Evolutionary conservation across 2,329 filamentous ascomycete species (phyloP), one percentile per base, ranked within the genome.

Genomic region (Exophiala sp.): DNA sequence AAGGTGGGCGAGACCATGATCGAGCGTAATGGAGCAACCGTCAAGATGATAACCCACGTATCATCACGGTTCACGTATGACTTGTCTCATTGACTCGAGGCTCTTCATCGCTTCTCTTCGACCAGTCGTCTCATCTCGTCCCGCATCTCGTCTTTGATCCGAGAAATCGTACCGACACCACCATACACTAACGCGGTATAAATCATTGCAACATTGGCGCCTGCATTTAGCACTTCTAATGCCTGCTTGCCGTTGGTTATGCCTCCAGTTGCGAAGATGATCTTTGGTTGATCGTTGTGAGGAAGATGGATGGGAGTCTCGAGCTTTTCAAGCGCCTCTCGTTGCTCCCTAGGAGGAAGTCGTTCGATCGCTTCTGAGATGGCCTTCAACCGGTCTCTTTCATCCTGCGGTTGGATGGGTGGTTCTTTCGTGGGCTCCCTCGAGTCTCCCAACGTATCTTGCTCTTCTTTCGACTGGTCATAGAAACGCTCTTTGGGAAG

Each of bases 201-300:
- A 48, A 96, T 79, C 84, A 95, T 94, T 2, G 90, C 91, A 11
- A 95, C 85, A 63, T 87, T 92, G 0, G 94, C 94, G 7, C 94
- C 94, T 0, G 91, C 91, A 62, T 95, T 88, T 45, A 97, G 77
- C 5, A 92, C 83, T 72, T 88, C 79, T 11, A 89, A 75, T 7
- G 90, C 95, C 72, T 97, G 87, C 59, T 87, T 80, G 3, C 94
- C 94, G 61, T 87, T 92, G 1, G 88, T 94, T 66, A 99, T 92
- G 14, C 94, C 94, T 1, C 94, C 94, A 0, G 90, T 94, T 0
- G 92, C 92, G 68, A 97, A 97, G 57, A 99, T 87, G 48, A 91
- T 85, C 73, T 96, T 96, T 42, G 65, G 66, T 20, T 57, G 47
- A 38, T 61, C 55, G 8, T 40, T 32, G 3, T 47, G 45, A 16